Base-by-base conservation (phyloP, 495 filamentous ascomycete genomes). In the Penicillium cataractarum region DNA sequence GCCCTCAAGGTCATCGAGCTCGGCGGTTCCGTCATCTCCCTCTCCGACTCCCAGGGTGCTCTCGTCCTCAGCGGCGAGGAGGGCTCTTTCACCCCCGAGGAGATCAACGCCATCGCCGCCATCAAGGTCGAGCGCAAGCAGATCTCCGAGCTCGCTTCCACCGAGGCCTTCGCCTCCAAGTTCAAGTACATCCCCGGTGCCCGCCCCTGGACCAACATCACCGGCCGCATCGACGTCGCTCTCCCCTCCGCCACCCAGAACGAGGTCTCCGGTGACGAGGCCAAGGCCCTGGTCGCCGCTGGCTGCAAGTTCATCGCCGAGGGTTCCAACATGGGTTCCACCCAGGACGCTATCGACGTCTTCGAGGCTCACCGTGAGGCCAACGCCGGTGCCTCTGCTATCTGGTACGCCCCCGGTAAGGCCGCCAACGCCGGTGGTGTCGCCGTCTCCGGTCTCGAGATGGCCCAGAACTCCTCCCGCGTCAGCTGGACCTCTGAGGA, bases 291-390 rank as follows among this genome's bases (percentile, higher is more conserved):
- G 35, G 87, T 97, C 58, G 84, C 83, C 57, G 83, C 80, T 61
- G 95, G 95, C 64, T 83, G 82, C 66, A 87, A 88, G 74, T 97
- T 94, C 84, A 87, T 98, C 69, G 95, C 95, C 60, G 95, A 99
- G 80, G 95, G 95, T 27, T 93, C 90, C 79, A 99, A 99, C 84
- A 99, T 99, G 94, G 95, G 95, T 57, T 97, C 92, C 82, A 96
- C 93, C 51, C 93, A 94, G 80, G 92, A 90, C 62, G 95, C 95
- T 65, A 97, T 99, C 77, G 88, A 96, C 67, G 83, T 91, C 63
- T 99, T 97, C 77, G 95, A 99, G 85, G 89, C 86, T 29, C 76
- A 86, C 75, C 86, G 95, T 56, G 85, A 86, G 68, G 82, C 82
- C 68, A 89, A 90, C 78, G 81, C 85, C 73, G 86, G 85, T 55